Base-by-base conservation (phyloP, 805 yeast genomes). In the Ogataea haglerorum region DNA sequence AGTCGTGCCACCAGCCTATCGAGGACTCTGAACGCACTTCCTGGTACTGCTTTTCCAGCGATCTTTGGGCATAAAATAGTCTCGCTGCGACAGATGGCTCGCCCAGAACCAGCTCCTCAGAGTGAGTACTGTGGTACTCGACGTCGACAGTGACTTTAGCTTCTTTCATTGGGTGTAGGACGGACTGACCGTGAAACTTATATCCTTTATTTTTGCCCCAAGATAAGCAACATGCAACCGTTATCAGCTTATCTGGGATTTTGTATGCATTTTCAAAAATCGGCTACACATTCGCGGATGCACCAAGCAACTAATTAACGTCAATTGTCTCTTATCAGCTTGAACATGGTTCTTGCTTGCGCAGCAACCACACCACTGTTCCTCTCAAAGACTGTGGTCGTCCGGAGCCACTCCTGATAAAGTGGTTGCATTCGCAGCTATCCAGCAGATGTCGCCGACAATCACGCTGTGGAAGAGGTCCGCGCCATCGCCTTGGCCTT, bases 321-420 rank as follows among this genome's bases (percentile, higher is more conserved):
- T 7, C 7, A 7, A 19, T 19, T 19, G 21, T 19, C 21, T 19
- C 21, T 24, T 24, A 12, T 30, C 22, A 30, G 33, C 13, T 10
- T 30, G 19, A 5, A 5, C 16, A 38, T 38, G n/a, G 35, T 54
- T 28, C 32, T 36, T 8, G 38, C 49, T 0, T 88, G 90, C 15
- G 69, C 68, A 0, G 90, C 90, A n/a, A 67, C 82, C 10, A 74
- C 82, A 13, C 82, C 73, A 0, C 74, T 63, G 43, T 70, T 64
- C 3, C 73, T 63, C 0, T 84, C 82, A 21, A 82, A 78, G 77
- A 4, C 72, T 69, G 8, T 75, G 73, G 36, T 76, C 75, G 10
- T 89, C 90, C 32, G 83, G 69, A 1, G 72, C 75, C 9, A 80
- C 81, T 7, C 89, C 90, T 2, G 85, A 84, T 36, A 82, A 58